Evolutionary conservation across 2,329 filamentous ascomycete genomes (phyloP), one percentile per base, ranked within the genome.

Genomic region (Aspergillus uvarum): DNA sequence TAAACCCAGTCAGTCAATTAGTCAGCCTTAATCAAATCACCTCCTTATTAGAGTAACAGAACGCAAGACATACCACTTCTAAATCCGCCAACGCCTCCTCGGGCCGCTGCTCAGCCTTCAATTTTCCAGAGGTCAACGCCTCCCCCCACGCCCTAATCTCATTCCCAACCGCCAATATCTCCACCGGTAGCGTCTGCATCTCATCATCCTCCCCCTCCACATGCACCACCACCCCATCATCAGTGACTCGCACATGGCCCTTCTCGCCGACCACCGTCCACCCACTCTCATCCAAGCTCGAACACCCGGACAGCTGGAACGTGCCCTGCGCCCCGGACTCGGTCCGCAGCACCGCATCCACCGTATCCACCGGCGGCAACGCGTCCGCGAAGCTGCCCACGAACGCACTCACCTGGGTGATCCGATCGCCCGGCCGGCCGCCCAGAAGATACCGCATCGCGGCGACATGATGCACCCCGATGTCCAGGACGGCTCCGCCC

Each of bases 401-500:
- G 61, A 85, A 84, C 0, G 86, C 86, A 19, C 79, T 78, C 3
- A 89, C 74, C 35, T 74, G 77, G 12, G 76, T 73, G 29, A 83
- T 76, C 51, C 82, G 72, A 4, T 78, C 77, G 0, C 74, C 2
- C 16, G 14, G 62, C 4, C 78, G 1, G 11, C 11, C 32, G 14
- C 32, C 77, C 0, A 75, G 64, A 47, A 93, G 70, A 32, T 84
- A 72, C 16, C 89, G 80, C 53, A 88, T 80, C 0, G 77, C 86
- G 7, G 89, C 89, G 6, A 87, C 79, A 61, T 85, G 87, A 73
- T 93, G 90, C 26, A 93, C 88, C 48, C 90, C 90, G 14, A 85
- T 89, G 69, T 93, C 90, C 2, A 93, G 83, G 57, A 92, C 73
- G 71, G 92, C 92, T 0, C 90, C 90, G 57, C 90, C 90, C 74